These are phyloP conservation scores for Clavispora santaluciae DNA, from an alignment of 805 yeast genomes.

Conservation along the genomic window DNA sequence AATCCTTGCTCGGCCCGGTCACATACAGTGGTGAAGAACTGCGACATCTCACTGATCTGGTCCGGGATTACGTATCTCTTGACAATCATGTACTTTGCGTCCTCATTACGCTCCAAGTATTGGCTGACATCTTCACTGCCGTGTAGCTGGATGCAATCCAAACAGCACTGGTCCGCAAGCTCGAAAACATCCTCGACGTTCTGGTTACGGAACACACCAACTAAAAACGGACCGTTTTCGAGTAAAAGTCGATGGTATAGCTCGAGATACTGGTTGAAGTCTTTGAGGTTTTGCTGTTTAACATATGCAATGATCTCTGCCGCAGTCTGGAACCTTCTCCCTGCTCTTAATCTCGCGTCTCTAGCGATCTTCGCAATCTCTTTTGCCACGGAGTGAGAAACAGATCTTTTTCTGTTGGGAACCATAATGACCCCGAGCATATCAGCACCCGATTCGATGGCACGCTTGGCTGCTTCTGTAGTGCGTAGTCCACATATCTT, in stretches of 20 bases:
- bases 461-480: slow-evolving; percentile 62
- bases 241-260: slow-evolving; percentile 20
- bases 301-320: slow-evolving; percentile 15
- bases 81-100: slow-evolving; percentile 55
- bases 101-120: slow-evolving; percentile 39
- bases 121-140: slow-evolving; percentile 59
- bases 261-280: slow-evolving; percentile 27
- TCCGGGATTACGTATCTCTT: slow-evolving; percentile 62
- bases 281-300: slow-evolving; percentile 8
- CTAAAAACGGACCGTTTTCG: slow-evolving; percentile 61
- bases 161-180: slow-evolving; percentile 37
- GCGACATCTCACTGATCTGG: slow-evolving; percentile 39
- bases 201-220: slow-evolving; percentile 91
- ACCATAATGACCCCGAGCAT: slow-evolving; percentile 83
- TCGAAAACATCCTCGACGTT: slow-evolving; percentile 53
- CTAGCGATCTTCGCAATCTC: slow-evolving; percentile 25
- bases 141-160: slow-evolving; percentile 86
- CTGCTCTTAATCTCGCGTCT: slow-evolving; percentile 15
- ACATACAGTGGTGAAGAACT: slow-evolving; percentile 10
- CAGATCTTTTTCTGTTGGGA: slow-evolving; percentile 73
- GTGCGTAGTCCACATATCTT: slow-evolving; percentile 83
- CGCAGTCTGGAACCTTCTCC: slow-evolving; percentile 16
- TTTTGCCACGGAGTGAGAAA: slow-evolving; percentile 31
- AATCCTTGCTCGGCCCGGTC: slow-evolving; percentile 28
- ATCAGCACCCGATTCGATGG: slow-evolving; percentile 69